Conservation (phyloP, 371 early-diverging fungal genomes). For the Rhizomucor pusillus region DNA sequence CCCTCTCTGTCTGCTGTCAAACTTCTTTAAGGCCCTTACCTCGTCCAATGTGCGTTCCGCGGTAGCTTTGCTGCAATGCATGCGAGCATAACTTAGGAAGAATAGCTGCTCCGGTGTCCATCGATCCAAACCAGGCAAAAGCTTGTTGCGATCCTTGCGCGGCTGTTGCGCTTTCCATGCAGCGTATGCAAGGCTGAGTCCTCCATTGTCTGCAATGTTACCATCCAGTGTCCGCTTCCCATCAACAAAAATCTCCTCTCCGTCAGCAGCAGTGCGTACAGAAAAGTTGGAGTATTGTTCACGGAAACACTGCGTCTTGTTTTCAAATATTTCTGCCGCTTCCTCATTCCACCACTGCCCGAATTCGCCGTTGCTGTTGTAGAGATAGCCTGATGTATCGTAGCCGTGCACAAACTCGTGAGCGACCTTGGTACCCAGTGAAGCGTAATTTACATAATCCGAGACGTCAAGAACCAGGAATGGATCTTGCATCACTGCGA, state of each 20-base stretch:
- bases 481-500: slow-evolving; percentile 49
- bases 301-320: slow-evolving; percentile 56
- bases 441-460: slow-evolving; percentile 15
- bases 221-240: slow-evolving; percentile 64
- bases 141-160: not conserved
- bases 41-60: slow-evolving; percentile 39
- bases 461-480: slow-evolving; percentile 48
- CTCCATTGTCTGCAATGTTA: slow-evolving; percentile 75
- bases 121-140: slow-evolving; percentile 49
- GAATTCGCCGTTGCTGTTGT: slow-evolving; percentile 40
- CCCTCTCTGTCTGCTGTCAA: too few relatives aligned
- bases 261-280: slow-evolving; percentile 39
- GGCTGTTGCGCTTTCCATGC: slow-evolving; percentile 31
- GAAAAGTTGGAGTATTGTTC: slow-evolving; percentile 57
- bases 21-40: slow-evolving; percentile 24
- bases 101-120: slow-evolving; percentile 56
- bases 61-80: slow-evolving; percentile 53
- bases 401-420: slow-evolving; percentile 45
- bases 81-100: slow-evolving; percentile 55
- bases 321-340: slow-evolving; percentile 47
- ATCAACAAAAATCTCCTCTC: slow-evolving; percentile 43
- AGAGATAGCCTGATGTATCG: slow-evolving; percentile 56
- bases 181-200: slow-evolving; percentile 34
- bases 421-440: slow-evolving; percentile 10
- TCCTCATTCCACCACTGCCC: slow-evolving; percentile 65